These are phyloP conservation scores for Tylopilus sp. DNA, from an alignment of 768 basidiomycete species.

Conservation along the genomic window DNA sequence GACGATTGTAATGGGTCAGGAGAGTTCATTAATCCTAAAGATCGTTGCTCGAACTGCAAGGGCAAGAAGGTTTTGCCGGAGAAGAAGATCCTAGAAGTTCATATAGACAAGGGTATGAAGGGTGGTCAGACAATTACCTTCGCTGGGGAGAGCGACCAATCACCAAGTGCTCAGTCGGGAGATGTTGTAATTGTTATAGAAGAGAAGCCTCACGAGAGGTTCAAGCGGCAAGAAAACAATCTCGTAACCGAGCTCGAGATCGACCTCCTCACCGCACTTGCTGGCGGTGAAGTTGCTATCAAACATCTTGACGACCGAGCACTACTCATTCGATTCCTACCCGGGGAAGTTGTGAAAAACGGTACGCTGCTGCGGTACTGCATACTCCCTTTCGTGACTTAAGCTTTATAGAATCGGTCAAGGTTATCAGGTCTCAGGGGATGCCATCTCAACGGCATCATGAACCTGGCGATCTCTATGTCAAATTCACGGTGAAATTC, in stretches of 20 bases:
- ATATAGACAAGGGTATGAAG: conserved; percentile 98
- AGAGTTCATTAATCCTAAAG: conserved; percentile 91
- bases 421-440: conserved; percentile 91
- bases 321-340: conserved; percentile 75
- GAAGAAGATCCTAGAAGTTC: conserved; percentile 96
- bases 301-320: conserved; percentile 93
- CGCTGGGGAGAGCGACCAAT: conserved; percentile 88
- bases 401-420: conserved; percentile 63
- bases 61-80: conserved; percentile 94
- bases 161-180: conserved; percentile 84
- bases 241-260: conserved; percentile 85
- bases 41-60: conserved; percentile 88
- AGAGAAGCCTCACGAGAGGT: conserved; percentile 86
- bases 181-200: conserved; percentile 94
- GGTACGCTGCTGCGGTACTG: conserved; percentile 49
- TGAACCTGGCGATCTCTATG: conserved; percentile 89
- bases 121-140: conserved; percentile 89
- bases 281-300: conserved; percentile 86
- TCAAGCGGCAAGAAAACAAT: conserved; percentile 87
- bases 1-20: conserved; percentile 92
- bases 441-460: conserved; percentile 99
- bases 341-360: conserved; percentile 91
- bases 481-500: conserved; percentile 86
- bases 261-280: conserved; percentile 90
- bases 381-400: not conserved